Conservation (phyloP, 768 basidiomycete species). For the Cyclocybe cylindracea region DNA sequence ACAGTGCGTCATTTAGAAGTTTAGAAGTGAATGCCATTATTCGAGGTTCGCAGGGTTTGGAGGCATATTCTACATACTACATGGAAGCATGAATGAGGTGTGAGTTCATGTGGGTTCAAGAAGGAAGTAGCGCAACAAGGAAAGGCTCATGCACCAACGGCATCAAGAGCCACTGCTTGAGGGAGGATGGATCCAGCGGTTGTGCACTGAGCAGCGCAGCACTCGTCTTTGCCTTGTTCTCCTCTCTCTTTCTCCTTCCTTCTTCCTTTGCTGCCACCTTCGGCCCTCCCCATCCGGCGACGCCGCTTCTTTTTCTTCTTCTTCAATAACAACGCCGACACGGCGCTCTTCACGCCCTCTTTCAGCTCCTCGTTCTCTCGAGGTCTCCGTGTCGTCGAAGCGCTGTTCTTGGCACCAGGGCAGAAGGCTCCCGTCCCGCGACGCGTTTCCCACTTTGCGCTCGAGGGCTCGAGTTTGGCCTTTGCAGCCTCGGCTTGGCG, state of each 20-base stretch:
- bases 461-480: slow-evolving; percentile 86
- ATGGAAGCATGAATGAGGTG: too few species aligned
- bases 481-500: slow-evolving; percentile 74
- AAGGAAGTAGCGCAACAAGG: background rate
- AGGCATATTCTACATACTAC: too few species aligned
- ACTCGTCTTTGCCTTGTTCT: slow-evolving; percentile 9
- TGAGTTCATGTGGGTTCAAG: too few species aligned
- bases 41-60: too few species aligned
- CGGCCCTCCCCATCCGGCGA: slow-evolving; percentile 26
- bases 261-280: slow-evolving; percentile 12
- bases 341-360: slow-evolving; percentile 89
- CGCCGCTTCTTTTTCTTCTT: slow-evolving; percentile 26
- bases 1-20: too few species aligned
- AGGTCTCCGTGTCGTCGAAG: slow-evolving; percentile 88
- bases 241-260: slow-evolving; percentile 10
- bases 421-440: slow-evolving; percentile 34
- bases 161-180: slow-evolving; percentile 22
- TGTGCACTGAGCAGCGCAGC: slow-evolving; percentile 9
- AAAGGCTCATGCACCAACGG: slow-evolving; percentile 33
- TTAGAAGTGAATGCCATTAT: too few species aligned
- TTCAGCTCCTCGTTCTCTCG: slow-evolving; percentile 89
- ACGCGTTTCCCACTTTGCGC: slow-evolving; percentile 69
- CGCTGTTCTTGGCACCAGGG: slow-evolving; percentile 80
- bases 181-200: slow-evolving; percentile 7
- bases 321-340: slow-evolving; percentile 47